Conservation (phyloP, 2,329 filamentous ascomycete species). For the Diaporthe helianthi region DNA sequence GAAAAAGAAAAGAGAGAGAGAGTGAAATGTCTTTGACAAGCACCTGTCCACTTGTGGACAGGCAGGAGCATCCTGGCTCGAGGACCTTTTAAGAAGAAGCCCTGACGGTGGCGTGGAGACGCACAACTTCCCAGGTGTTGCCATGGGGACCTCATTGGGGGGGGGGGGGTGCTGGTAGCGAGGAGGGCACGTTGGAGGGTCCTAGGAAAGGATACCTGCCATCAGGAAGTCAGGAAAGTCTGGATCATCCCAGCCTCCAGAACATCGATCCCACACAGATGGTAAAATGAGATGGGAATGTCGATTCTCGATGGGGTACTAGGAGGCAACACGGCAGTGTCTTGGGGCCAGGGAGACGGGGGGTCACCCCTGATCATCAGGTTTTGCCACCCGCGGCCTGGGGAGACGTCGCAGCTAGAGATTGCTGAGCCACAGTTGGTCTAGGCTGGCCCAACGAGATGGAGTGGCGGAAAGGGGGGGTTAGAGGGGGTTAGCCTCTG, state of each 20-base stretch:
- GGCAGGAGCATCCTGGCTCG: conserved; percentile 21
- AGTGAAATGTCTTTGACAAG: conserved; percentile 2
- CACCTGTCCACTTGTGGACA: conserved; percentile 10
- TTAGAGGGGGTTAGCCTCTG: not conserved
- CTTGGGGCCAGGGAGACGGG: conserved; percentile 17
- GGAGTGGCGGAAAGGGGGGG: not conserved
- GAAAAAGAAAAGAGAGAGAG: not conserved
- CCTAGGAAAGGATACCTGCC: conserved; percentile 19
- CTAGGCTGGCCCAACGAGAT: conserved; percentile 32
- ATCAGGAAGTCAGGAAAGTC: conserved; percentile 6
- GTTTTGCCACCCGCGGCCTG: conserved; percentile 31
- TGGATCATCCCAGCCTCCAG: conserved; percentile 25
- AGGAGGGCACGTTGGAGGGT: not conserved
- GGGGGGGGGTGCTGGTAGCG: conserved; percentile 31
- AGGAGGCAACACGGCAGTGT: conserved; percentile 23
- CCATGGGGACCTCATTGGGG: conserved; percentile 9
- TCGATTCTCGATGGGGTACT: conserved; percentile 32
- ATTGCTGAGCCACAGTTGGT: conserved; percentile 38
- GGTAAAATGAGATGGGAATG: conserved; percentile 34
- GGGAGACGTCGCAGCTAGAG: conserved; percentile 25
- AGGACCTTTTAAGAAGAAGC: conserved; percentile 22
- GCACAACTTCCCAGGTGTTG: too few relatives aligned
- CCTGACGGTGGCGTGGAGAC: conserved; percentile 29
- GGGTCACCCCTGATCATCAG: conserved; percentile 27
- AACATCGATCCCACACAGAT: conserved; percentile 32